These are phyloP conservation scores for Limnomonas spitsbergensis DNA, from an alignment of 139 green algal species.

Conservation along the genomic window DNA sequence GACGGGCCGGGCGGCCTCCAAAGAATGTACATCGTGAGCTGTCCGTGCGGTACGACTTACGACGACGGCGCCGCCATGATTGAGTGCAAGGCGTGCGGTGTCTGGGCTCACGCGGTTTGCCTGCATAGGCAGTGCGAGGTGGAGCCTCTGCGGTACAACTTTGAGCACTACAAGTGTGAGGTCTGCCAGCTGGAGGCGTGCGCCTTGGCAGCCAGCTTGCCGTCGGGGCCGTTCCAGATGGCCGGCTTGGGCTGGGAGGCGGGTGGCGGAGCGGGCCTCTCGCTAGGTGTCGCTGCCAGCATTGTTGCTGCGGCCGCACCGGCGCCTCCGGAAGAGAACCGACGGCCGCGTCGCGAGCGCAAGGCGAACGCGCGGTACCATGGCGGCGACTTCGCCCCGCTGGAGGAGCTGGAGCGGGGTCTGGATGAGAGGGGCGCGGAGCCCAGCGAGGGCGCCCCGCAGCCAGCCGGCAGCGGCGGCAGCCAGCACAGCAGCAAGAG, in stretches of 20 bases:
- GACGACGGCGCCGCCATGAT: slow-evolving; percentile 74
- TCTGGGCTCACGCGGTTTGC: slow-evolving; percentile 63
- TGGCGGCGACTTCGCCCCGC: background rate
- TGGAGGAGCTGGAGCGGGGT: background rate
- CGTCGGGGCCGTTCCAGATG: background rate
- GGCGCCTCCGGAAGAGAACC: too few species aligned
- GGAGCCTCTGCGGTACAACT: slow-evolving; percentile 22
- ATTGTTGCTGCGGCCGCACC: background rate
- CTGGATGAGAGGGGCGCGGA: background rate
- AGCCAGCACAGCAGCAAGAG: background rate
- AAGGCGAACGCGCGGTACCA: slow-evolving; percentile 4
- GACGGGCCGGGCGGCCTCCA: too few species aligned
- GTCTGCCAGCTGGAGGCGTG: slow-evolving; percentile 12
- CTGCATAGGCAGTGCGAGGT: slow-evolving; percentile 26
- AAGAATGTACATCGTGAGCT: slow-evolving; percentile 43
- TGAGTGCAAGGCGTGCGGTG: slow-evolving; percentile 67
- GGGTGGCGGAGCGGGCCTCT: background rate
- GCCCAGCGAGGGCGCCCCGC: background rate
- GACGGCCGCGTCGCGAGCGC: background rate
- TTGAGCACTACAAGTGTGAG: slow-evolving; percentile 30
- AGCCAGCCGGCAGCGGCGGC: background rate
- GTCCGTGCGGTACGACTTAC: slow-evolving; percentile 52
- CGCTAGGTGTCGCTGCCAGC: background rate
- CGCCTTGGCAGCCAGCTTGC: background rate
- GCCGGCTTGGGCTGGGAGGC: background rate